phyloP scores from a whole-genome alignment of 331 rosid genomes.

The Prunus yedoensis region DNA sequence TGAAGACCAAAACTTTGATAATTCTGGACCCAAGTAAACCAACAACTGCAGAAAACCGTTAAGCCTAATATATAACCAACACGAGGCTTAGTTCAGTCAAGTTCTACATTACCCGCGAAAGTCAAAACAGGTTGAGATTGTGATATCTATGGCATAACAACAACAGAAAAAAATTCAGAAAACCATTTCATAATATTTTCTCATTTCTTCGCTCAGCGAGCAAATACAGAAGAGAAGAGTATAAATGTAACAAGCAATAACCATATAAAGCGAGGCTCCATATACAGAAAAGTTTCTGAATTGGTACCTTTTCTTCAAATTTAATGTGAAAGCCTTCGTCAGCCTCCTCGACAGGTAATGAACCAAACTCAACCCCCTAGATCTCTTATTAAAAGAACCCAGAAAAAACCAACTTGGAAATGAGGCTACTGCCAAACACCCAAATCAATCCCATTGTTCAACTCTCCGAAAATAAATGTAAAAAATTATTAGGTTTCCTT shows the following conservation, averaged over 20 bases:
- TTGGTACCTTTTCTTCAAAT: constrained; percentile 32
- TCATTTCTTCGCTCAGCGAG: constrained; percentile 23
- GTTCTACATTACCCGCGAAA: constrained; percentile 9
- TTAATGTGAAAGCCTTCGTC: constrained; percentile 25
- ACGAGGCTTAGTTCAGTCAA: background rate
- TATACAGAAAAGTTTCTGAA: constrained; percentile 19
- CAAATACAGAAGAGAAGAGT: constrained; percentile 1
- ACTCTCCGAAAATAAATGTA: constrained; percentile 17
- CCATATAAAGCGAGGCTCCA: background rate
- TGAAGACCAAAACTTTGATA: background rate
- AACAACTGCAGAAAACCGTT: background rate
- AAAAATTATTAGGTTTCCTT: constrained; percentile 8
- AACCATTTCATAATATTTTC: background rate
- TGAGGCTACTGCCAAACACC: constrained; percentile 27
- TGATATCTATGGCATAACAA: constrained; percentile 14
- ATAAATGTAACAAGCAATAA: background rate
- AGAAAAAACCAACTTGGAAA: constrained; percentile 25
- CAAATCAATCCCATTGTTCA: constrained; percentile 41
- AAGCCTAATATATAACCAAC: background rate
- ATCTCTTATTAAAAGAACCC: constrained; percentile 40
- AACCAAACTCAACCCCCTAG: constrained; percentile 35
- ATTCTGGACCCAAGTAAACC: background rate
- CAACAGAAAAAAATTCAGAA: constrained; percentile 12
- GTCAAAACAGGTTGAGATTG: background rate
- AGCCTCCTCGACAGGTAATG: constrained; percentile 27